Conservation (phyloP, 23 red algal species). For the Gracilaria gracilis region DNA sequence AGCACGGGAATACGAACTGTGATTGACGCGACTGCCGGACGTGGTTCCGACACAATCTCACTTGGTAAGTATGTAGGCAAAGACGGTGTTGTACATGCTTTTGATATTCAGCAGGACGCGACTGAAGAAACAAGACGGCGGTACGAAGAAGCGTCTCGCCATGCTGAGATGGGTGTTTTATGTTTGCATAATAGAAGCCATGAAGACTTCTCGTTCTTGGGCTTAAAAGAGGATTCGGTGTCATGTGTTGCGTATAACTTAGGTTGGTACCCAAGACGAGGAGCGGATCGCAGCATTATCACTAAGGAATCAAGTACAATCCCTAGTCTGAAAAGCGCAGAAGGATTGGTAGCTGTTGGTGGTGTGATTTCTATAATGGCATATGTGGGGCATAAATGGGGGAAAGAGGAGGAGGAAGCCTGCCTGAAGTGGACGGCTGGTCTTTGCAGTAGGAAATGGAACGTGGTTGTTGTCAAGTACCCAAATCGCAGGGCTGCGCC, state of each 20-base stretch:
- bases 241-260: conserved; percentile 86
- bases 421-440: conserved; percentile 57
- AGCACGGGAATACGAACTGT: neutral
- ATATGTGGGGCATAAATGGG: conserved; percentile 80
- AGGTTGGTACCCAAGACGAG: conserved; percentile 76
- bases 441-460: conserved; percentile 63
- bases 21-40: conserved; percentile 69
- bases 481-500: conserved; percentile 65
- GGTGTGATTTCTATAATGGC: conserved; percentile 85
- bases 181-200: conserved; percentile 27
- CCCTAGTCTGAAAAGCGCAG: conserved; percentile 63
- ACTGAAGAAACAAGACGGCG: conserved; percentile 48
- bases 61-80: conserved; percentile 35
- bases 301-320: conserved; percentile 70
- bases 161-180: conserved; percentile 14
- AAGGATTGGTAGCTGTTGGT: conserved; percentile 47
- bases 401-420: conserved; percentile 78
- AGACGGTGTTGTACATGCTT: conserved; percentile 45
- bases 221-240: conserved; percentile 52
- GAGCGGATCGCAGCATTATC: conserved; percentile 62
- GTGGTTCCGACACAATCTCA: conserved; percentile 61
- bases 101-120: conserved; percentile 56
- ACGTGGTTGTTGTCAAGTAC: conserved; percentile 42
- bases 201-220: conserved; percentile 42
- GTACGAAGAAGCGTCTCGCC: neutral